Evolutionary conservation across 495 filamentous ascomycete species (phyloP).

Genomic region (Penicillium dipodomyicola): DNA sequence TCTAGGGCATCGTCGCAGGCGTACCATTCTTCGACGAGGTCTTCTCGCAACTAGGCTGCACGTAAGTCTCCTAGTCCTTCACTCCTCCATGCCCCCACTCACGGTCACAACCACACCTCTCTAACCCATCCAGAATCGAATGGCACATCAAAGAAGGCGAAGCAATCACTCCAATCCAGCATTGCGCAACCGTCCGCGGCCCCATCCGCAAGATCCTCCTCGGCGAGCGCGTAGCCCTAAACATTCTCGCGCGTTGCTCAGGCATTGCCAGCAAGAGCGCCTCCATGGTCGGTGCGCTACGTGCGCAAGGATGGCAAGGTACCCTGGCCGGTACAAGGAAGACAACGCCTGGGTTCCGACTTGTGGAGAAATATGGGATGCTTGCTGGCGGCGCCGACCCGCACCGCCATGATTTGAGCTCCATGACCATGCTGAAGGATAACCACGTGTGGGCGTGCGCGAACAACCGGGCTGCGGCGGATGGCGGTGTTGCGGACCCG

Average conservation of each 20-base stretch:
- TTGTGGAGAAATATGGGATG: slow-evolving; percentile 99
- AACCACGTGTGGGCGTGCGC: slow-evolving; percentile 90
- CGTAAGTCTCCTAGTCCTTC: slow-evolving; percentile 36
- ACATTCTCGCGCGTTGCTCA: slow-evolving; percentile 87
- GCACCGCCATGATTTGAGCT: slow-evolving; percentile 85
- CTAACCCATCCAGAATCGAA: slow-evolving; percentile 55
- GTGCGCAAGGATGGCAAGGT: slow-evolving; percentile 67
- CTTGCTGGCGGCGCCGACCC: slow-evolving; percentile 86
- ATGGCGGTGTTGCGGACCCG: slow-evolving; percentile 14
- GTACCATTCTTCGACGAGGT: slow-evolving; percentile 95
- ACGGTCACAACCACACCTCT: not conserved
- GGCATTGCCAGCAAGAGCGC: slow-evolving; percentile 76
- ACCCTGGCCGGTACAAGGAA: slow-evolving; percentile 94
- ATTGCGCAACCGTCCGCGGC: slow-evolving; percentile 79
- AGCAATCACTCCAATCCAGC: slow-evolving; percentile 53
- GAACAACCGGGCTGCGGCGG: slow-evolving; percentile 39
- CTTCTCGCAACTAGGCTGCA: slow-evolving; percentile 85
- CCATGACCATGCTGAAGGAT: slow-evolving; percentile 98
- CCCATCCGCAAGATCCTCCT: slow-evolving; percentile 83
- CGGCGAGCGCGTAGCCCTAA: slow-evolving; percentile 89
- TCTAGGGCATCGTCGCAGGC: slow-evolving; percentile 77
- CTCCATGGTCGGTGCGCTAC: slow-evolving; percentile 51
- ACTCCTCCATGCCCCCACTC: not conserved
- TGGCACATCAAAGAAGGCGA: slow-evolving; percentile 83
- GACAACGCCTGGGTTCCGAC: slow-evolving; percentile 90